Conservation (phyloP, 164 flowering plant species). For the Tetrastigma voinierianum region DNA sequence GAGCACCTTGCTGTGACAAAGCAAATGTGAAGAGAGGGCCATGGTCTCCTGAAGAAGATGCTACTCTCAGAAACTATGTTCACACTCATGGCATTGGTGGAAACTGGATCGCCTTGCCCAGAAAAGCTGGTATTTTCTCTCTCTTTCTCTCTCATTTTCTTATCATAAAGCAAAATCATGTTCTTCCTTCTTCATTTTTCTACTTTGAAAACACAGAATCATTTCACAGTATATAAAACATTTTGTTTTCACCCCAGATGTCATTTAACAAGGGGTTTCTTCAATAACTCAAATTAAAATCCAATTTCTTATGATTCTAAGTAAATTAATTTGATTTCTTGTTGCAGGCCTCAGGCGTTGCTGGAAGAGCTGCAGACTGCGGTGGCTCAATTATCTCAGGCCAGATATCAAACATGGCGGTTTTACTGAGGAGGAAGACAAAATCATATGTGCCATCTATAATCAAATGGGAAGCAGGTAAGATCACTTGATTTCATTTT, state of each 20-base stretch:
- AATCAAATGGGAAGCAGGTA: constrained; percentile 41
- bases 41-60: constrained; percentile 53
- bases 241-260: no score
- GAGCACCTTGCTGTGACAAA: constrained; percentile 49
- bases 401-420: constrained; percentile 38
- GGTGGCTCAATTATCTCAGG: constrained; percentile 42
- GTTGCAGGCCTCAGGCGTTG: constrained; percentile 29
- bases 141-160: constrained; percentile 7
- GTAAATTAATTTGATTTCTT: neutral
- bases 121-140: constrained; percentile 33
- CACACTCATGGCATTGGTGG: constrained; percentile 35
- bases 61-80: constrained; percentile 29
- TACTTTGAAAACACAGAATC: no score
- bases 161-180: neutral
- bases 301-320: neutral
- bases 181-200: neutral
- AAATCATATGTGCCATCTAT: constrained; percentile 28
- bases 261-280: no score
- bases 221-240: no score
- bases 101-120: constrained; percentile 43
- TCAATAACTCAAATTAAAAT: no score
- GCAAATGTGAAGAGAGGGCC: constrained; percentile 47
- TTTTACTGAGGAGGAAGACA: constrained; percentile 36
- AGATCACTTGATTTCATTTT: neutral
- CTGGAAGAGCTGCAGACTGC: constrained; percentile 35